Conservation (phyloP, 208 protist genomes). For the Acanthamoeba castellanii region DNA sequence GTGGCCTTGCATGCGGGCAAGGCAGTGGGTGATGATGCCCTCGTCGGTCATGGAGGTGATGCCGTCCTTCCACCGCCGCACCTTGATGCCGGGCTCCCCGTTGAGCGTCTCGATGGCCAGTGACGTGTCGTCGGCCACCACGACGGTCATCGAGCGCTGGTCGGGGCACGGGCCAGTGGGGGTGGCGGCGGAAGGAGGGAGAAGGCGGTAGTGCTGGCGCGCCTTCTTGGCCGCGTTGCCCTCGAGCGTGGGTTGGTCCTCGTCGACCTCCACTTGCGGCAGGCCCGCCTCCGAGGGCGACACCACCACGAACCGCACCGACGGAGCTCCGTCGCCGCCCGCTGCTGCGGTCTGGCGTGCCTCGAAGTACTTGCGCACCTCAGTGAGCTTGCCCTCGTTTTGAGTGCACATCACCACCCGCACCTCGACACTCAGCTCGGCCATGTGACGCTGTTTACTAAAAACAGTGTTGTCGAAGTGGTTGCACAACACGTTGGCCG, state of each 20-base stretch:
- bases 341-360: background rate
- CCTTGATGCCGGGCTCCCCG: constrained; percentile 56
- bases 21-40: constrained; percentile 16
- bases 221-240: constrained; percentile 56
- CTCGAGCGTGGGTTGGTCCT: constrained; percentile 20
- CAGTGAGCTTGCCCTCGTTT: constrained; percentile 10
- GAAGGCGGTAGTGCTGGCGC: background rate
- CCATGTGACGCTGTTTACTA: background rate
- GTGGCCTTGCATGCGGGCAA: background rate
- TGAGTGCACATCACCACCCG: constrained; percentile 22
- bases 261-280: background rate
- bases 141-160: background rate
- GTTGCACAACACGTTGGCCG: too few relatives aligned
- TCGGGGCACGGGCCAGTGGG: too few relatives aligned
- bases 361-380: constrained; percentile 41
- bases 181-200: background rate
- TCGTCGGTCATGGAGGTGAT: constrained; percentile 44
- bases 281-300: background rate
- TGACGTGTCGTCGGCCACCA: constrained; percentile 24
- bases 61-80: constrained; percentile 51
- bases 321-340: background rate
- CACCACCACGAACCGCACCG: constrained; percentile 1
- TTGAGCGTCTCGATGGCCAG: constrained; percentile 28
- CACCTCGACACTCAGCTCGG: background rate
- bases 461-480: too few relatives aligned